Conservation (phyloP, 768 basidiomycete genomes). For the Mycena polygramma region DNA sequence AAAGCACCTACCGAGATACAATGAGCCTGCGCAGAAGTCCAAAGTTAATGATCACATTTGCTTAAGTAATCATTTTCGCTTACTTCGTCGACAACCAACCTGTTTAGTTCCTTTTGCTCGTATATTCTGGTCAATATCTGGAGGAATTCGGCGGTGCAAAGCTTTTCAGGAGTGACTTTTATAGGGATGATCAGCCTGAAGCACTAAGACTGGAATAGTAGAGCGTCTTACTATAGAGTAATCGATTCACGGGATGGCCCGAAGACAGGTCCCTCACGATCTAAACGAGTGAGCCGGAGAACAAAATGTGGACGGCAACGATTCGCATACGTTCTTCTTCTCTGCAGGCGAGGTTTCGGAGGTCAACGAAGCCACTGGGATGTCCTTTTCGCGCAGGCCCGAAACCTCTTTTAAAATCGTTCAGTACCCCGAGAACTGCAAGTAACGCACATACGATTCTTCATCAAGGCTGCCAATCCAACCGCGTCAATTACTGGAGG, state of each 20-base stretch:
- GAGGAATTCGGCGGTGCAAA: conserved; percentile 68
- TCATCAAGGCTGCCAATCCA: conserved; percentile 76
- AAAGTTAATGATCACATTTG: conserved; percentile 11
- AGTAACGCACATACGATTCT: conserved; percentile 72
- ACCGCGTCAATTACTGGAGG: neutral
- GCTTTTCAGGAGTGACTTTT: conserved; percentile 83
- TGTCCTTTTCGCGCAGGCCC: conserved; percentile 63
- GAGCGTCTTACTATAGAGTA: conserved; percentile 75
- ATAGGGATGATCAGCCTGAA: neutral
- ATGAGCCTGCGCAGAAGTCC: conserved; percentile 66
- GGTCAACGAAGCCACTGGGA: conserved; percentile 72
- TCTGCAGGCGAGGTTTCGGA: conserved; percentile 73
- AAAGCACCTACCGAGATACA: conserved; percentile 77
- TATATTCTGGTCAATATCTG: conserved; percentile 64
- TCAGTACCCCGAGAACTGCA: neutral
- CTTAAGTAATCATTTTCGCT: conserved; percentile 12
- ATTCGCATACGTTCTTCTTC: conserved; percentile 60
- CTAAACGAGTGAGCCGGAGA: conserved; percentile 49
- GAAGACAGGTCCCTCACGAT: conserved; percentile 73
- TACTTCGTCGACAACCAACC: conserved; percentile 88
- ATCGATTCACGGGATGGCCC: conserved; percentile 66
- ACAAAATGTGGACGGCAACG: neutral
- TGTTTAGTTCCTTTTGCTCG: conserved; percentile 69
- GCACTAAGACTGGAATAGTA: neutral
- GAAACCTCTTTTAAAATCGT: conserved; percentile 66